These are phyloP conservation scores for Cyathus olla DNA, from an alignment of 1,284 basidiomycete genomes.

Conservation along the genomic window DNA sequence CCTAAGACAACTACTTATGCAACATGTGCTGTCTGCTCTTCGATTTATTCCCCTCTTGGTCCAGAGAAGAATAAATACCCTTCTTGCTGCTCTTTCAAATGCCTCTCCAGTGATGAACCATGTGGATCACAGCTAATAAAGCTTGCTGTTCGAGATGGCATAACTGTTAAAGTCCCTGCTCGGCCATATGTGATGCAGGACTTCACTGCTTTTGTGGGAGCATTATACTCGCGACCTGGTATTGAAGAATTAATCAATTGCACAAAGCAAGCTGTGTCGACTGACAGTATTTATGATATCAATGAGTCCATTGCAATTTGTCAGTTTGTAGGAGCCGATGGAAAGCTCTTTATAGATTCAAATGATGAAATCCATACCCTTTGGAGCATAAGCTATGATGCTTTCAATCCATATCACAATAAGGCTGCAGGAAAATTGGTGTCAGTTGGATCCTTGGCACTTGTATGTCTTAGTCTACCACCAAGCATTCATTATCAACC, in stretches of 20 bases:
- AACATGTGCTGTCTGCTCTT: background rate
- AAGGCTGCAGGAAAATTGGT: constrained; percentile 18
- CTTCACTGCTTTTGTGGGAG: constrained; percentile 10
- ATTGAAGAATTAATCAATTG: constrained; percentile 15
- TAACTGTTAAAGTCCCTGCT: constrained; percentile 7
- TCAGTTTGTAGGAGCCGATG: constrained; percentile 18
- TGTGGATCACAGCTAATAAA: constrained; percentile 3
- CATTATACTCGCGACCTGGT: constrained; percentile 16
- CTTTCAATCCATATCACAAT: constrained; percentile 30
- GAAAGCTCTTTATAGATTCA: constrained; percentile 11
- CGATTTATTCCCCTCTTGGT: background rate
- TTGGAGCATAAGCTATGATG: constrained; percentile 25
- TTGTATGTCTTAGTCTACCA: constrained; percentile 35
- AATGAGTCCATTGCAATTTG: constrained; percentile 9
- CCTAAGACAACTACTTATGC: background rate
- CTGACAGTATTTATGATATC: constrained; percentile 7
- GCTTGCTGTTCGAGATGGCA: constrained; percentile 4
- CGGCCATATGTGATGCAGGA: constrained; percentile 11
- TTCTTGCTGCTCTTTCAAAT: background rate
- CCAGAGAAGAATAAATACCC: background rate
- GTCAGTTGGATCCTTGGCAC: constrained; percentile 24
- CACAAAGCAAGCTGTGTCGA: background rate
- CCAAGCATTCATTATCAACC: constrained; percentile 23
- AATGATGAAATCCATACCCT: constrained; percentile 9
- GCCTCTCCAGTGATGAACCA: background rate